Conservation (phyloP, 2,329 filamentous ascomycete genomes). For the Fusarium brevicatenulatum region DNA sequence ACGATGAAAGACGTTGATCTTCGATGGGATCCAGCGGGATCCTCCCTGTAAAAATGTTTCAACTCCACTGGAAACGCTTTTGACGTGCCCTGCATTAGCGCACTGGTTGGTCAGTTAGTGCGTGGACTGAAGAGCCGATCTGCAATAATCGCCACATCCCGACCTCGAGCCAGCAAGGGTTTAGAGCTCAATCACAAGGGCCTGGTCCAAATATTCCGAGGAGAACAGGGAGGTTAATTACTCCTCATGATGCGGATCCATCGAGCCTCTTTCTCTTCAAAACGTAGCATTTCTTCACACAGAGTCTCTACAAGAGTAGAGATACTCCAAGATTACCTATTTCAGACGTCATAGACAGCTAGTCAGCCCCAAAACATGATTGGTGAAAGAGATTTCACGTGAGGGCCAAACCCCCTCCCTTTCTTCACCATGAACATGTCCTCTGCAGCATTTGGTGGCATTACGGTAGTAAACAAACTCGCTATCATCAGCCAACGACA, state of each 20-base stretch:
- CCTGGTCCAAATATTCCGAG: not conserved
- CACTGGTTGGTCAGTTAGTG: not conserved
- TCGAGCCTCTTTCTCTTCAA: fast-evolving
- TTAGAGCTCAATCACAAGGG: not conserved
- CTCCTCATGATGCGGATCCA: too few relatives aligned
- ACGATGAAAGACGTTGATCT: not conserved
- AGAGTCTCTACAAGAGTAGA: fast-evolving
- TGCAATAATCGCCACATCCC: slow-evolving; percentile 10
- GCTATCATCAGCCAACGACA: not conserved
- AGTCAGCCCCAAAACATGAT: not conserved
- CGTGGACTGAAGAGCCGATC: not conserved
- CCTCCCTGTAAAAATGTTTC: slow-evolving; percentile 18
- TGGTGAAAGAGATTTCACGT: not conserved
- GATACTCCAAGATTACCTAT: not conserved
- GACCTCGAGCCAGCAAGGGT: not conserved
- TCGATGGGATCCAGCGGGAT: not conserved
- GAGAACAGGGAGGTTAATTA: not conserved
- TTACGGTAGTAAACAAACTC: too few relatives aligned
- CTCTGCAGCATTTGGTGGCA: not conserved
- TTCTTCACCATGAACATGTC: too few relatives aligned
- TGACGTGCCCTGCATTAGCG: slow-evolving; percentile 18
- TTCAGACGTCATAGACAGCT: not conserved
- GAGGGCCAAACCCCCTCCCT: not conserved
- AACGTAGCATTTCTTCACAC: fast-evolving
- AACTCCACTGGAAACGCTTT: slow-evolving; percentile 10